These are phyloP conservation scores for Quercus berberidifolia DNA, from an alignment of 306 rosid genomes.

Conservation along the genomic window DNA sequence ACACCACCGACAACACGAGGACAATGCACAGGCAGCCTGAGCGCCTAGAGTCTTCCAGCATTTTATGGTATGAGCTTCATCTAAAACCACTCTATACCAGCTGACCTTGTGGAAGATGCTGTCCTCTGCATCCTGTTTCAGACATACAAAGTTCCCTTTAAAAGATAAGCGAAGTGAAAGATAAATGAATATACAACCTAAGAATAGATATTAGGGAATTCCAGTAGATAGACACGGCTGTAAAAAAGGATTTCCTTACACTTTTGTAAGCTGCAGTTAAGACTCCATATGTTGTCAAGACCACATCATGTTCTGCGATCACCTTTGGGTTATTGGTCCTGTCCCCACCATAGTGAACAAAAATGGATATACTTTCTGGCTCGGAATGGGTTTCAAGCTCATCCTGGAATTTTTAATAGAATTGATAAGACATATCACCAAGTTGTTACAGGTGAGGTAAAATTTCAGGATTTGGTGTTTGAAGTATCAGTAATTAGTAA, in stretches of 20 bases:
- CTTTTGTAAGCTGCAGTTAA: conserved; percentile 46
- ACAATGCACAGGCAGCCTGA: conserved; percentile 56
- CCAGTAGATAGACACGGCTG: not conserved
- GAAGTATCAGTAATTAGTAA: not conserved
- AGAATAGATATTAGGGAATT: not conserved
- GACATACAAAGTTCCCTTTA: not conserved
- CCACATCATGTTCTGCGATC: conserved; percentile 64
- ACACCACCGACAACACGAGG: conserved; percentile 91
- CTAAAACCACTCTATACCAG: conserved; percentile 90
- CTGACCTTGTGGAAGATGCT: conserved; percentile 71
- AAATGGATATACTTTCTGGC: conserved; percentile 53
- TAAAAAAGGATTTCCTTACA: conserved; percentile 37
- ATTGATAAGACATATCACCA: conserved; percentile 17
- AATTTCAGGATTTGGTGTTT: not conserved
- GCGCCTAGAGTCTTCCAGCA: conserved; percentile 56
- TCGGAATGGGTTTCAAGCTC: conserved; percentile 80
- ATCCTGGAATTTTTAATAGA: conserved; percentile 49
- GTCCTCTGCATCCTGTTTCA: conserved; percentile 47
- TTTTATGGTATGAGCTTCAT: conserved; percentile 89
- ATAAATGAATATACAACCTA: not conserved
- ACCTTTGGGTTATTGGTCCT: conserved; percentile 48
- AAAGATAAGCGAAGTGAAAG: not conserved
- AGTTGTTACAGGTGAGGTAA: not conserved
- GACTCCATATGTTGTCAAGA: conserved; percentile 81
- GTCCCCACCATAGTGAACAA: conserved; percentile 79